Evolutionary conservation across 805 yeast genomes (phyloP).

Genomic region (Suhomyces canberraensis): DNA sequence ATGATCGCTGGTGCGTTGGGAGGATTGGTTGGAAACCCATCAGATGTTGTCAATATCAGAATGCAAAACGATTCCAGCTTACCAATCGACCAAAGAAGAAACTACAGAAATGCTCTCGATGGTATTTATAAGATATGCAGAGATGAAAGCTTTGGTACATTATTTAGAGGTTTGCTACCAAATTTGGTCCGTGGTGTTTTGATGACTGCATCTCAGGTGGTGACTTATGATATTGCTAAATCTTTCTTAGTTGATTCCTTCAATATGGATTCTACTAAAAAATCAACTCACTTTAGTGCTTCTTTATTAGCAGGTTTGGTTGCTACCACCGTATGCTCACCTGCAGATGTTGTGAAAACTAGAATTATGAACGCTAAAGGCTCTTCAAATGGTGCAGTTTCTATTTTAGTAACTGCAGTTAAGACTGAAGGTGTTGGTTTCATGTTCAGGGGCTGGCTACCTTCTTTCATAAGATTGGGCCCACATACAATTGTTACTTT

Average conservation of each 20-base stretch:
- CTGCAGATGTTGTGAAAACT: constrained; percentile 88
- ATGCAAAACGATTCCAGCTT: constrained; percentile 86
- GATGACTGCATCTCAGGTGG: constrained; percentile 91
- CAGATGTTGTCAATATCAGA: constrained; percentile 82
- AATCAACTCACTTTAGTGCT: constrained; percentile 73
- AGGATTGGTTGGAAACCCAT: constrained; percentile 83
- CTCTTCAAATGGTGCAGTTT: constrained; percentile 41
- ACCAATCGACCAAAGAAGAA: constrained; percentile 61
- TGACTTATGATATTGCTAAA: constrained; percentile 78
- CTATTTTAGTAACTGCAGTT: constrained; percentile 53
- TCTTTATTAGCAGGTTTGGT: constrained; percentile 80
- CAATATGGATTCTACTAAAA: constrained; percentile 54
- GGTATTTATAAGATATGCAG: constrained; percentile 59
- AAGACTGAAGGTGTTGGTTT: constrained; percentile 70
- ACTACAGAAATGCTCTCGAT: constrained; percentile 74
- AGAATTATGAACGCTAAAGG: constrained; percentile 73
- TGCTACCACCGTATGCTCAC: constrained; percentile 90
- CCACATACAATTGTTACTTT: constrained; percentile 76
- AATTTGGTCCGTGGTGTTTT: constrained; percentile 76
- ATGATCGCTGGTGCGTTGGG: constrained; percentile 86
- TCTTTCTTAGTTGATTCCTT: constrained; percentile 48
- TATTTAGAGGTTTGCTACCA: constrained; percentile 75
- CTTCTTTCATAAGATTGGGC: constrained; percentile 80
- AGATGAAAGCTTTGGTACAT: constrained; percentile 58
- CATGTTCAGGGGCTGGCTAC: constrained; percentile 90